Evolutionary conservation across 2,329 filamentous ascomycete species (phyloP).

Genomic region (Fusarium longipes): DNA sequence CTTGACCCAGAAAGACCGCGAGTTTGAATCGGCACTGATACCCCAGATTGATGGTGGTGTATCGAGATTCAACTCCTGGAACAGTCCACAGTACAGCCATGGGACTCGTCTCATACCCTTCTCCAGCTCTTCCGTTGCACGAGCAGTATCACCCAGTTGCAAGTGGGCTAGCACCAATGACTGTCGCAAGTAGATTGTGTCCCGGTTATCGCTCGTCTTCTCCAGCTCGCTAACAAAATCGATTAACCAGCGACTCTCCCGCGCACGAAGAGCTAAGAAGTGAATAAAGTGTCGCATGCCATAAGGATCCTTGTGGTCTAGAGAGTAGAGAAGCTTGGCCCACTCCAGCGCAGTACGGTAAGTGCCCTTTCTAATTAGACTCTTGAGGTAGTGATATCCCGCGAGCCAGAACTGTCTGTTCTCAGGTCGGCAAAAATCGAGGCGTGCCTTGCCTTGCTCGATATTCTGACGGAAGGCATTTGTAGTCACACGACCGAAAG

Average conservation of each 20-base stretch:
- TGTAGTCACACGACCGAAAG: slow-evolving; percentile 88
- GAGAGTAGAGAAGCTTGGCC: slow-evolving; percentile 82
- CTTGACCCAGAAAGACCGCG: slow-evolving; percentile 74
- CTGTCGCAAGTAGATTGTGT: slow-evolving; percentile 76
- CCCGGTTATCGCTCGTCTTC: slow-evolving; percentile 52
- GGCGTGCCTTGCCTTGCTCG: slow-evolving; percentile 79
- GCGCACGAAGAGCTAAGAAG: slow-evolving; percentile 82
- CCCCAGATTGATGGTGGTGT: slow-evolving; percentile 87
- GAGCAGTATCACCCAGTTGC: slow-evolving; percentile 73
- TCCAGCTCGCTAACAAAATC: slow-evolving; percentile 68
- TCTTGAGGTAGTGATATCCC: slow-evolving; percentile 87
- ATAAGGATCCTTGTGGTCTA: slow-evolving; percentile 85
- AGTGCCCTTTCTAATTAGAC: slow-evolving; percentile 88
- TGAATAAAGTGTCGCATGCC: slow-evolving; percentile 84
- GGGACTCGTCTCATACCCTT: slow-evolving; percentile 79
- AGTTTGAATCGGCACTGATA: slow-evolving; percentile 70
- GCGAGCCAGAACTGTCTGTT: slow-evolving; percentile 95
- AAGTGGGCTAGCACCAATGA: slow-evolving; percentile 81
- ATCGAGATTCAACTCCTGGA: slow-evolving; percentile 82
- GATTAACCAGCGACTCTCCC: slow-evolving; percentile 80
- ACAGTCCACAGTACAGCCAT: slow-evolving; percentile 85
- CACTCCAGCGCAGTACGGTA: slow-evolving; percentile 94
- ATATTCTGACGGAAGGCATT: slow-evolving; percentile 83
- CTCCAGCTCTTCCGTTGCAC: slow-evolving; percentile 72
- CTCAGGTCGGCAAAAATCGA: slow-evolving; percentile 84